phyloP scores from a whole-genome alignment of 1,284 basidiomycete species.

The Ceratobasidium sp. region DNA sequence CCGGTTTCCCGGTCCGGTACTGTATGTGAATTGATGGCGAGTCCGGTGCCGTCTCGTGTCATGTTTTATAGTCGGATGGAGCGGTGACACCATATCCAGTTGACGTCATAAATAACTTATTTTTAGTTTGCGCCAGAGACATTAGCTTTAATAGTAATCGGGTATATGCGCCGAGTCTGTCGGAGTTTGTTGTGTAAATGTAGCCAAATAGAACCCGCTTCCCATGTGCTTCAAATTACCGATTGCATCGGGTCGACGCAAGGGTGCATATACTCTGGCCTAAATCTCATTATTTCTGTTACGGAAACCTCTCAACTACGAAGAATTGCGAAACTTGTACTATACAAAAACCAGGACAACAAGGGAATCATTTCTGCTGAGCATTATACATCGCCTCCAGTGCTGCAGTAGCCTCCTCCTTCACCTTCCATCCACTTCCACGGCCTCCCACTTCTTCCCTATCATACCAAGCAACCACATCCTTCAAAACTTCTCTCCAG shows the following conservation, averaged over 20 bases:
- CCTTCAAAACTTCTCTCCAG: conserved; percentile 25
- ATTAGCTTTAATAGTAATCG: neutral
- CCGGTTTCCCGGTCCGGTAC: too few species aligned
- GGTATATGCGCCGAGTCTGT: neutral
- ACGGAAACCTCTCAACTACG: neutral
- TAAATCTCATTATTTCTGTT: neutral
- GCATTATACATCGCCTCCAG: conserved; percentile 31
- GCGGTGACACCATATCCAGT: conserved; percentile 7
- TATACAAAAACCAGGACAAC: conserved; percentile 11
- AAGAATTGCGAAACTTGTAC: neutral
- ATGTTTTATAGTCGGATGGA: conserved; percentile 3
- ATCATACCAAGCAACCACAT: conserved; percentile 35
- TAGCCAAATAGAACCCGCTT: conserved; percentile 12
- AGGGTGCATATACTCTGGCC: conserved; percentile 8
- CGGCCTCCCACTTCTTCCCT: conserved; percentile 30
- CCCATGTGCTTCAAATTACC: neutral
- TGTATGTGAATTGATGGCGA: too few species aligned
- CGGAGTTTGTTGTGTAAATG: neutral
- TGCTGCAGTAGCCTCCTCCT: neutral
- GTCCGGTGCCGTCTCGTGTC: neutral
- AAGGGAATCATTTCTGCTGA: conserved; percentile 3
- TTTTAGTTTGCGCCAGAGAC: neutral
- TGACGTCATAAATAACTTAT: neutral
- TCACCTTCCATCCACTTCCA: conserved; percentile 27
- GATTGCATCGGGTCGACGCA: neutral